Evolutionary conservation across 2,329 filamentous ascomycete species (phyloP), one percentile per base, ranked within the genome.

Genomic region (Chaetomium sp.): DNA sequence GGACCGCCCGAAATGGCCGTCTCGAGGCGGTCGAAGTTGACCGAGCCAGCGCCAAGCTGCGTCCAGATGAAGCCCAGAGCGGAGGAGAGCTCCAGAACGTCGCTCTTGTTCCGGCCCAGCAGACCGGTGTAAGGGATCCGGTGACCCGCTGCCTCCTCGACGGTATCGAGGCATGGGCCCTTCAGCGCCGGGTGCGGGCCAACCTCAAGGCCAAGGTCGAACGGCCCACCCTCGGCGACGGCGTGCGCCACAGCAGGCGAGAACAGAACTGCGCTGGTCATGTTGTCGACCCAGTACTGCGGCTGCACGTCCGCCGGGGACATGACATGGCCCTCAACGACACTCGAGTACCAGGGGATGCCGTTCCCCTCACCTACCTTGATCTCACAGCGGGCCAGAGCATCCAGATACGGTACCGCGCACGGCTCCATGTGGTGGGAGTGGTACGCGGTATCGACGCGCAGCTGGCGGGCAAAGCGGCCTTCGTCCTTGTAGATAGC

Each of bases 171-270:
- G n/a, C 10, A 16, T 2, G 81, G 81, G 0, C 77, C 77, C 60
- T 78, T 76, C 0, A 83, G 74, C 0, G 79, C 78, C 0, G 79
- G 74, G 53, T 78, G 76, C 2, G 77, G 76, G 0, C 77, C 76
- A 4, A 79, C 56, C 51, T 79, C 76, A 2, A 79, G n/a, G 3
- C 69, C 65, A 0, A 72, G 57, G 6, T 73, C 45, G 42, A 65
- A 60, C 3, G 57, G 47, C 9, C 45, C n/a, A 12, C 31, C 29
- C 29, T 50, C 13, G 2, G 7, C 5, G 13, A 38, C 12, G 64
- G 54, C 21, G 6, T 16, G 35, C 9, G 21, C 19, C 8, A 65
- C 38, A 2, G 72, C 72, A 7, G 70, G 63, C 8, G 58, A 51
- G 65, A 76, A 76, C 0, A 72, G 58, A 0, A 74, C 74, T 1